A percentile compares a stretch with the other conserved stretches of the same genome.
These are phyloP conservation scores for Pestalotiopsis sp. DNA, from an alignment of 2,329 filamentous ascomycete genomes.

Conservation along the genomic window DNA sequence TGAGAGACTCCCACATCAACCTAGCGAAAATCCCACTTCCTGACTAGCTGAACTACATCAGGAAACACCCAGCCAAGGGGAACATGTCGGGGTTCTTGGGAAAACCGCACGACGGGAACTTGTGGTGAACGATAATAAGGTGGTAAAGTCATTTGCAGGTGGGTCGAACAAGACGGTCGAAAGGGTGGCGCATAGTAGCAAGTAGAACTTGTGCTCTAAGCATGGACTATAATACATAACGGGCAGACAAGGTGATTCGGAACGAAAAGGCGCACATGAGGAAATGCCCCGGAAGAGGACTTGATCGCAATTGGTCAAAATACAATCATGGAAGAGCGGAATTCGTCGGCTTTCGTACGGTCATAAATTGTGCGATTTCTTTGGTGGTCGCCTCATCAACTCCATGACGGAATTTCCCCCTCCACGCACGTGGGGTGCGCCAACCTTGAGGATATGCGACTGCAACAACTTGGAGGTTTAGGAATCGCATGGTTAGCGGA, in stretches of 20 bases:
- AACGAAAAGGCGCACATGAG: neutral
- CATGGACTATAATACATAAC: neutral
- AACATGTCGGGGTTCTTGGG: too few species aligned
- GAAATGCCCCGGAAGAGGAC: neutral
- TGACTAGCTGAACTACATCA: neutral
- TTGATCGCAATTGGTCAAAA: neutral
- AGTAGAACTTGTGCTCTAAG: neutral
- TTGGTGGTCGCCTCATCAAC: neutral
- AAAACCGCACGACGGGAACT: neutral
- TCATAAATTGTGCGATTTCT: neutral
- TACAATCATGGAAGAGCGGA: neutral
- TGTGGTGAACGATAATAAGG: neutral
- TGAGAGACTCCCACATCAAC: neutral
- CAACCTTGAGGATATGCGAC: neutral
- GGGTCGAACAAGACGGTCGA: neutral
- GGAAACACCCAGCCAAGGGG: neutral
- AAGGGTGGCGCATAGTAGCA: neutral
- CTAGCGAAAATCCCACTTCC: slow-evolving; percentile 1
- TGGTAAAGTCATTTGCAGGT: neutral
- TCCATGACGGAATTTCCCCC: neutral
- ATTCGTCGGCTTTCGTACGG: neutral
- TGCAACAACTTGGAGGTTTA: neutral
- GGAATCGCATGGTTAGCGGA: neutral
- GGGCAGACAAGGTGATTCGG: neutral
- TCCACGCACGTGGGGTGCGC: neutral